Evolutionary conservation across 495 filamentous ascomycete species (phyloP), one percentile per base, ranked within the genome.

Genomic region (Talaromyces ruber): DNA sequence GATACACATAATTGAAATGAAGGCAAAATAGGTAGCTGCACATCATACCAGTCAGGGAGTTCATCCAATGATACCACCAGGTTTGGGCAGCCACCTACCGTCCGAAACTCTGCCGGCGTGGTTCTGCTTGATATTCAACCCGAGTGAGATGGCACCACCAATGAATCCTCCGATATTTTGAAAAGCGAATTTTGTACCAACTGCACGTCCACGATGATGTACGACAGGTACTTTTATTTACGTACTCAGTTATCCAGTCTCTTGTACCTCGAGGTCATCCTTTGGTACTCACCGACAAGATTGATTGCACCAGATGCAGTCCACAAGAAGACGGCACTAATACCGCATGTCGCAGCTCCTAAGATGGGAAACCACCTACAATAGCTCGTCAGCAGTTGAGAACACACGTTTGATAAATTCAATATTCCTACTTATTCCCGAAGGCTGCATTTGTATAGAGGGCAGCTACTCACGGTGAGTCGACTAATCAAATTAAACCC

Each of bases 141-240:
- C 54, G 4, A 57, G 26, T 1, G 54, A 30, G 11, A 57, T 57
- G 14, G 29, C 14, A 12, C 54, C 54, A 26, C 54, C 54, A 57
- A 57, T 57, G 6, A 21, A 30, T 6, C 11, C 25, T 14, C 54
- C 54, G 9, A 57, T 6, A 18, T 57, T 57, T 28, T 57, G 54
- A 11, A 57, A 12, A 9, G 54, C 18, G 16, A 57, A 57, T 57
- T 57, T 57, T 16, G 54, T 57, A 12, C 26, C 54, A 8, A 57
- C 54, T 11, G 54, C 54, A 11, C 54, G 54, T 57, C 54, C 54
- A 30, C 54, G 54, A 32, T 57, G 54, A 57, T 57, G 54, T 4
- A 57, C 54, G 5, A 26, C 6, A 8, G 54, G 54, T 32, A 32
- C 30, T 32, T 32, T 32, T 32, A 32, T 3, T n/a, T n/a, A n/a